These are phyloP conservation scores for Lathyrus sativus DNA, from an alignment of 306 rosid genomes.

Conservation along the genomic window DNA sequence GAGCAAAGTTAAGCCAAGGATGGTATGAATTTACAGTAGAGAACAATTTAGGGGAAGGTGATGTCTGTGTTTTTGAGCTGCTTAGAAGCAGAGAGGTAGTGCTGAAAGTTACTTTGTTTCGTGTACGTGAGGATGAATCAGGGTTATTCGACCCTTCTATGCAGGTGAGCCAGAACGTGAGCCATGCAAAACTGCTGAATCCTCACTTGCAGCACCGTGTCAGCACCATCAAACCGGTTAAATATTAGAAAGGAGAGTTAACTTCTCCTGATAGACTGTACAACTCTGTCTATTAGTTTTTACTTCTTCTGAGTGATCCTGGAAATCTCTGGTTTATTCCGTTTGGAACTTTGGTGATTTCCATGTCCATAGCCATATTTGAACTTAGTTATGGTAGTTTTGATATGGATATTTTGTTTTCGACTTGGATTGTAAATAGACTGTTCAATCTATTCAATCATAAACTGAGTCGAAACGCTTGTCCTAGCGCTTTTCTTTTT, in stretches of 20 bases:
- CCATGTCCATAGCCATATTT: slow-evolving; percentile 49
- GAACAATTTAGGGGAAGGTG: slow-evolving; percentile 91
- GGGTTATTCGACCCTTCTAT: slow-evolving; percentile 49
- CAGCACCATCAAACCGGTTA: slow-evolving; percentile 46
- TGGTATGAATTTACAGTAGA: slow-evolving; percentile 89
- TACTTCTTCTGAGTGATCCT: slow-evolving; percentile 41
- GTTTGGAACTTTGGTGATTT: slow-evolving; percentile 54
- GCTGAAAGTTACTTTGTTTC: slow-evolving; percentile 75
- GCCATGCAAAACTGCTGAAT: slow-evolving; percentile 47
- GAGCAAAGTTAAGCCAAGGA: slow-evolving; percentile 94
- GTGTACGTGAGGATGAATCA: slow-evolving; percentile 57
- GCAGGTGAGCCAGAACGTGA: slow-evolving; percentile 41
- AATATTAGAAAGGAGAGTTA: slow-evolving; percentile 47
- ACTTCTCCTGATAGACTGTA: slow-evolving; percentile 33
- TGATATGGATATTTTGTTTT: slow-evolving; percentile 45
- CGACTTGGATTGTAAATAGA: slow-evolving; percentile 72
- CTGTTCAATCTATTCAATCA: slow-evolving; percentile 53
- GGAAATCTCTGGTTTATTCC: slow-evolving; percentile 50
- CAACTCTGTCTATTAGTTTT: slow-evolving; percentile 45
- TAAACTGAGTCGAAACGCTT: slow-evolving; percentile 41
- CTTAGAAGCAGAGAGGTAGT: slow-evolving; percentile 68
- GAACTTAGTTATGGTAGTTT: slow-evolving; percentile 43
- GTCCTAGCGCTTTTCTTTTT: not conserved
- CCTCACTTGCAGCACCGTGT: slow-evolving; percentile 55
- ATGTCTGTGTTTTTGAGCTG: slow-evolving; percentile 94